Conservation (phyloP, 164 flowering plant species). For the Saururus chinensis region DNA sequence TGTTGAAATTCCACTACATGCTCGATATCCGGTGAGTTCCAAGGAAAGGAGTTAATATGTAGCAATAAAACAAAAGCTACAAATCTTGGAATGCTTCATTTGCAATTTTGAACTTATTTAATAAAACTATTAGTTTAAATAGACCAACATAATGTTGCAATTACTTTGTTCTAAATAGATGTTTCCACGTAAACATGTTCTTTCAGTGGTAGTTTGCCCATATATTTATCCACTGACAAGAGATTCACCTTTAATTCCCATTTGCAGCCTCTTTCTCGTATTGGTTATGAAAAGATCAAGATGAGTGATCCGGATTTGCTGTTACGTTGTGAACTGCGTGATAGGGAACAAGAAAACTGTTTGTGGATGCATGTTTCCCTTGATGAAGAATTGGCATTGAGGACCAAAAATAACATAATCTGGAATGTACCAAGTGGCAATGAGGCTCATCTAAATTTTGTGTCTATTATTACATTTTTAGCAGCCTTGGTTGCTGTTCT, state of each 20-base stretch:
- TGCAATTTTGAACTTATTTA: too few relatives aligned
- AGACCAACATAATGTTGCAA: too few relatives aligned
- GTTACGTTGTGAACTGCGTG: slow-evolving; percentile 28
- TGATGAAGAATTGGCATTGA: background rate
- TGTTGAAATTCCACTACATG: slow-evolving; percentile 72
- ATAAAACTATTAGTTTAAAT: too few relatives aligned
- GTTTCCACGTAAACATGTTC: too few relatives aligned
- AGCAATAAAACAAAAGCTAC: too few relatives aligned
- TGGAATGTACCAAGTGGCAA: slow-evolving; percentile 74
- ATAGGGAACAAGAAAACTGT: slow-evolving; percentile 15
- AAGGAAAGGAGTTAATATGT: background rate
- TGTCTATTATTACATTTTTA: slow-evolving; percentile 47
- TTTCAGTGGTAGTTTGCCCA: too few relatives aligned
- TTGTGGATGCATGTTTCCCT: slow-evolving; percentile 11
- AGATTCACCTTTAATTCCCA: background rate
- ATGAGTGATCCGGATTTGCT: slow-evolving; percentile 48
- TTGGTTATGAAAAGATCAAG: slow-evolving; percentile 45
- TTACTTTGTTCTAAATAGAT: too few relatives aligned
- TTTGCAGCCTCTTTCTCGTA: slow-evolving; percentile 61
- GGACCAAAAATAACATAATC: slow-evolving; percentile 5
- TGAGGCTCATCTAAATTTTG: slow-evolving; percentile 35
- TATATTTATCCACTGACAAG: background rate
- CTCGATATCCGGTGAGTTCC: slow-evolving; percentile 73
- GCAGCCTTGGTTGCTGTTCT: slow-evolving; percentile 50
- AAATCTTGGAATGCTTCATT: too few relatives aligned